phyloP scores from a whole-genome alignment of 768 basidiomycete genomes.

The Auricularia sp. region DNA sequence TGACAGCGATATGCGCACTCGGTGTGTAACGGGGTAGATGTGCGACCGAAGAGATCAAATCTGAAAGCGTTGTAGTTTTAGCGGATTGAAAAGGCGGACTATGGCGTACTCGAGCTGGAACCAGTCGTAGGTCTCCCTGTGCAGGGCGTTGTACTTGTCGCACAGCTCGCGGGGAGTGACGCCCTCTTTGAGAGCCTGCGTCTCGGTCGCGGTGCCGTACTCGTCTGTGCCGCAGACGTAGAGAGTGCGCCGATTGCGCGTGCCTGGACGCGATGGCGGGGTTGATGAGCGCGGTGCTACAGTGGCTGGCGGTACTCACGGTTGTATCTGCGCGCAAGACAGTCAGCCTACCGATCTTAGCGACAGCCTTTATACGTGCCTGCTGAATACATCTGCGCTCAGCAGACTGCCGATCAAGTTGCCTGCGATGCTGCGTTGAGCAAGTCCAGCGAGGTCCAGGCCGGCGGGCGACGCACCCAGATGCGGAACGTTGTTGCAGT shows the following conservation, averaged over 20 bases:
- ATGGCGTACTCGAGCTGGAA: conserved; percentile 77
- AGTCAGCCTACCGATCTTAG: conserved; percentile 1
- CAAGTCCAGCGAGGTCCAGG: background rate
- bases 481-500: conserved; percentile 96
- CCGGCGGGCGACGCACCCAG: conserved; percentile 46
- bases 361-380: conserved; percentile 42
- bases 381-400: conserved; percentile 93
- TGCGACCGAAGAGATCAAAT: conserved; percentile 94
- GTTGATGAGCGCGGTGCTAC: background rate
- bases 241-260: conserved; percentile 79
- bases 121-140: conserved; percentile 93
- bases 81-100: background rate
- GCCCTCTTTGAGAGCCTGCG: conserved; percentile 85
- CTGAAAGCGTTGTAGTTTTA: conserved; percentile 28
- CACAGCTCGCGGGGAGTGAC: conserved; percentile 72
- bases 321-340: conserved; percentile 15
- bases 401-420: conserved; percentile 94
- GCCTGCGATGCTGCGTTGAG: conserved; percentile 29
- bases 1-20: conserved; percentile 41
- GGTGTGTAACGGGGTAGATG: conserved; percentile 81
- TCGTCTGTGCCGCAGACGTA: conserved; percentile 99
- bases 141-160: conserved; percentile 83
- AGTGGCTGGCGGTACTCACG: conserved; percentile 12
- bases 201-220: conserved; percentile 99
- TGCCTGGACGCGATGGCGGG: conserved; percentile 25